Percentiles rank a stretch among this genome's conserved stretches.
These are phyloP conservation scores for Millerago galiae DNA, from an alignment of 805 yeast genomes.

Conservation along the genomic window DNA sequence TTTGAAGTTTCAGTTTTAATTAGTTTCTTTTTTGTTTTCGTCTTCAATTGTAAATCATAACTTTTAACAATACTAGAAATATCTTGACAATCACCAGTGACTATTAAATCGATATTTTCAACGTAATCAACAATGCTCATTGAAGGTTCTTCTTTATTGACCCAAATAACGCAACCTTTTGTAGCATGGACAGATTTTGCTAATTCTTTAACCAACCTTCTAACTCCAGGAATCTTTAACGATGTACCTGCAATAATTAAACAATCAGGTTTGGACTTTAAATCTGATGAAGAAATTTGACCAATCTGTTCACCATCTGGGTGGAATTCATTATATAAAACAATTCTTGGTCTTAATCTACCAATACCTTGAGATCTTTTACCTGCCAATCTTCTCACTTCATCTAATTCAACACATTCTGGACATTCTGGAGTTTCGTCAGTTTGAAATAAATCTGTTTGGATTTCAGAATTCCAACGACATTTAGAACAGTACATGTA, in stretches of 20 bases:
- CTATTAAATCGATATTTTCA: slow-evolving; percentile 49
- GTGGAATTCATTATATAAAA: slow-evolving; percentile 67
- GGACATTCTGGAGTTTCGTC: slow-evolving; percentile 52
- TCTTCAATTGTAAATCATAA: slow-evolving; percentile 12
- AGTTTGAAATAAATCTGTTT: slow-evolving; percentile 42
- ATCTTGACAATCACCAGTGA: slow-evolving; percentile 61
- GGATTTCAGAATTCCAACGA: slow-evolving; percentile 46
- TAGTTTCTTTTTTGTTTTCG: neutral
- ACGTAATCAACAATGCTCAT: slow-evolving; percentile 42
- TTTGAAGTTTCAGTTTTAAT: neutral
- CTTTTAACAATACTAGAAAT: slow-evolving; percentile 33
- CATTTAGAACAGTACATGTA: slow-evolving; percentile 76
- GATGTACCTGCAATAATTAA: slow-evolving; percentile 81
- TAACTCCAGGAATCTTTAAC: slow-evolving; percentile 71
- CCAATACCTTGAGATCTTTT: slow-evolving; percentile 61
- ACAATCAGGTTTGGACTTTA: slow-evolving; percentile 65
- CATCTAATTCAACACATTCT: slow-evolving; percentile 55
- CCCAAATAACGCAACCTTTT: slow-evolving; percentile 56
- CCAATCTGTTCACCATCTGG: slow-evolving; percentile 90
- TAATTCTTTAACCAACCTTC: slow-evolving; percentile 54
- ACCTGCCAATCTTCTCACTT: slow-evolving; percentile 52
- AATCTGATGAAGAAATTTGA: slow-evolving; percentile 59
- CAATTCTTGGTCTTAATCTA: slow-evolving; percentile 56
- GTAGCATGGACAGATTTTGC: slow-evolving; percentile 48
- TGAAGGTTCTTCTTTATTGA: slow-evolving; percentile 51